Evolutionary conservation across 2,329 filamentous ascomycete genomes (phyloP).

Genomic region (Epichloe brachyelytri): DNA sequence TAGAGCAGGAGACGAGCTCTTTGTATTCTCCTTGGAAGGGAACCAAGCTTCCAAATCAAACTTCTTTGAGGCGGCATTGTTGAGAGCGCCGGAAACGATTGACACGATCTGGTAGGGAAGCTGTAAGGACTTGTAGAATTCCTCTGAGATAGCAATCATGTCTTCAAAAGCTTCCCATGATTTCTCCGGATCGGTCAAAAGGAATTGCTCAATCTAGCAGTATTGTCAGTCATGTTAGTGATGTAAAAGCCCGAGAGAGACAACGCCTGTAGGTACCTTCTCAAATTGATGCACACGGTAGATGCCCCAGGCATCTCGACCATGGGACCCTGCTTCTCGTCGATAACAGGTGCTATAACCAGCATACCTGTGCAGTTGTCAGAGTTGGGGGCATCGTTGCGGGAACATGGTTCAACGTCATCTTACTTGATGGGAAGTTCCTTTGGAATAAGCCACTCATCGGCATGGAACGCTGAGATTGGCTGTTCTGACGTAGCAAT

Average conservation of each 20-base stretch:
- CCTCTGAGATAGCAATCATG: conserved; percentile 85
- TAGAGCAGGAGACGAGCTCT: conserved; percentile 93
- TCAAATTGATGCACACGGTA: conserved; percentile 98
- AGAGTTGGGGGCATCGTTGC: neutral
- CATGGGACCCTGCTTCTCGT: conserved; percentile 77
- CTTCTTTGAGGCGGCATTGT: conserved; percentile 69
- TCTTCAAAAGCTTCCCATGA: conserved; percentile 88
- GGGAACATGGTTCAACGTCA: neutral
- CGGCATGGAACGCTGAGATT: conserved; percentile 80
- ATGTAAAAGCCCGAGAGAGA: neutral
- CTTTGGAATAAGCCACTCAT: conserved; percentile 79
- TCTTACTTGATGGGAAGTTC: conserved; percentile 74
- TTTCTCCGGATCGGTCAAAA: conserved; percentile 72
- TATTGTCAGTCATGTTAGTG: neutral
- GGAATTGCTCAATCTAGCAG: conserved; percentile 55
- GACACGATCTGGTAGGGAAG: conserved; percentile 85
- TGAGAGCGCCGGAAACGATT: conserved; percentile 92
- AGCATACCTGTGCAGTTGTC: conserved; percentile 56
- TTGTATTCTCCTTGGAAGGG: conserved; percentile 94
- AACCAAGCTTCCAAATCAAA: conserved; percentile 96
- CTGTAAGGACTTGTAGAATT: conserved; percentile 83
- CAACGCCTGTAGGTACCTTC: conserved; percentile 47
- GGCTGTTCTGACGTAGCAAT: conserved; percentile 86
- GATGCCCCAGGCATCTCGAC: conserved; percentile 92
- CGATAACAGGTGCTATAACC: conserved; percentile 94